Evolutionary conservation across 768 basidiomycete genomes (phyloP).

Genomic region (Solioccasus polychromus): DNA sequence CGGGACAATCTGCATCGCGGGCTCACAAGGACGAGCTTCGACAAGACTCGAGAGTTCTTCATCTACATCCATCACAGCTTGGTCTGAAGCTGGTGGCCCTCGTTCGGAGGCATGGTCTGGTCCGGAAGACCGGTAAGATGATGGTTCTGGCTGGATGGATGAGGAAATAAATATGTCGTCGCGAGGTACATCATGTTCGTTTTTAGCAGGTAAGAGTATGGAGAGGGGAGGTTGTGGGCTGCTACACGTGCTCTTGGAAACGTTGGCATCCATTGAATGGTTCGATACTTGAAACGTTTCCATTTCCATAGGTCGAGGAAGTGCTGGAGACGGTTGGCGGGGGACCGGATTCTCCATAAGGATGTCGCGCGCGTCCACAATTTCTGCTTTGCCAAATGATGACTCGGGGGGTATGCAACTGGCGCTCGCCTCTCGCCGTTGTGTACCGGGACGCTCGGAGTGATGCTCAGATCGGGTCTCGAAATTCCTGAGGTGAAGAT

Average conservation of each 20-base stretch:
- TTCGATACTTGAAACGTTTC: background rate
- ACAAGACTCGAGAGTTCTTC: slow-evolving; percentile 69
- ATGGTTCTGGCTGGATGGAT: slow-evolving; percentile 2
- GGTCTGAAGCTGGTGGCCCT: slow-evolving; percentile 7
- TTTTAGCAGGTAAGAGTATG: slow-evolving; percentile 1
- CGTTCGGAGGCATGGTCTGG: slow-evolving; percentile 1
- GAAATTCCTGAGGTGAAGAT: slow-evolving; percentile 1
- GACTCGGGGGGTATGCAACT: background rate
- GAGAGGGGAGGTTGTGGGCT: slow-evolving; percentile 15
- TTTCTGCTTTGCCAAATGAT: background rate
- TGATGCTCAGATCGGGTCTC: slow-evolving; percentile 1
- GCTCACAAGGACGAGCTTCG: slow-evolving; percentile 39
- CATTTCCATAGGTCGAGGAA: slow-evolving; percentile 1
- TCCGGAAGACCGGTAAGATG: slow-evolving; percentile 9
- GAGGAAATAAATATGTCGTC: background rate
- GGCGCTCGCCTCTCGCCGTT: background rate
- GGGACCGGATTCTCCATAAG: background rate
- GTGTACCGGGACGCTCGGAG: background rate
- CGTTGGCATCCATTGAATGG: background rate
- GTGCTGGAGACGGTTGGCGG: slow-evolving; percentile 4
- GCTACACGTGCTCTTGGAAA: slow-evolving; percentile 4
- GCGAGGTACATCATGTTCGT: background rate
- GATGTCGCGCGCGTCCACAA: background rate
- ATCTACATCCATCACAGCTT: slow-evolving; percentile 45
- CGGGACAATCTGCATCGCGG: slow-evolving; percentile 2